These are phyloP conservation scores for Botryobasidium botryosum DNA, from an alignment of 768 basidiomycete genomes.

Conservation along the genomic window DNA sequence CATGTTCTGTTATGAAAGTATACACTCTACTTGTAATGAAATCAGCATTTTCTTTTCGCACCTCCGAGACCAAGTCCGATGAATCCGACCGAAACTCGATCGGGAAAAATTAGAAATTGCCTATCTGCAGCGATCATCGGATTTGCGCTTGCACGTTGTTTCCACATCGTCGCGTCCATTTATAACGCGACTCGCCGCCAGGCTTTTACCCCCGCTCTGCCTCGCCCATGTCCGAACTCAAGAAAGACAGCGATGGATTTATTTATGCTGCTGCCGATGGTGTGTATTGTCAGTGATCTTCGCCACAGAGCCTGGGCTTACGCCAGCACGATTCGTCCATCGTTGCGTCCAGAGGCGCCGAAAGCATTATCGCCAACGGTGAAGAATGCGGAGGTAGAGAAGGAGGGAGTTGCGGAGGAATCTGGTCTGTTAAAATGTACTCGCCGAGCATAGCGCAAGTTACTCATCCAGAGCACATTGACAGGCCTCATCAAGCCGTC, in stretches of 20 bases:
- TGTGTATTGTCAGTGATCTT: too few relatives aligned
- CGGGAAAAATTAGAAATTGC: too few relatives aligned
- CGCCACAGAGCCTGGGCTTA: not conserved
- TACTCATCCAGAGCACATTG: not conserved
- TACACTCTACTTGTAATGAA: too few relatives aligned
- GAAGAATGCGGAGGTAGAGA: not conserved
- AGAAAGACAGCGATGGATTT: not conserved
- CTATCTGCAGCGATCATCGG: too few relatives aligned
- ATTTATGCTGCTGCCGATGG: not conserved
- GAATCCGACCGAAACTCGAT: too few relatives aligned
- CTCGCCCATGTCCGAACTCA: not conserved
- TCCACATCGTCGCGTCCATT: too few relatives aligned
- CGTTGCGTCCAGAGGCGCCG: not conserved
- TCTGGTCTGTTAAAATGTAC: not conserved
- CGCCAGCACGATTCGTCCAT: not conserved
- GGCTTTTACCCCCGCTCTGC: too few relatives aligned
- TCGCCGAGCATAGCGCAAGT: not conserved
- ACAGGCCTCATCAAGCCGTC: slow-evolving; percentile 45
- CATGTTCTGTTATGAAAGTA: not conserved
- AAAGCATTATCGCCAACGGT: not conserved
- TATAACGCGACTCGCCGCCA: too few relatives aligned
- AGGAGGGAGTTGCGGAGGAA: not conserved
- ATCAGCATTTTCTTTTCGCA: too few relatives aligned
- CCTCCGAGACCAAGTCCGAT: too few relatives aligned
- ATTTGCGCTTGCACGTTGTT: too few relatives aligned